These are phyloP conservation scores for Morella rubra DNA, from an alignment of 306 rosid species.

Conservation along the genomic window DNA sequence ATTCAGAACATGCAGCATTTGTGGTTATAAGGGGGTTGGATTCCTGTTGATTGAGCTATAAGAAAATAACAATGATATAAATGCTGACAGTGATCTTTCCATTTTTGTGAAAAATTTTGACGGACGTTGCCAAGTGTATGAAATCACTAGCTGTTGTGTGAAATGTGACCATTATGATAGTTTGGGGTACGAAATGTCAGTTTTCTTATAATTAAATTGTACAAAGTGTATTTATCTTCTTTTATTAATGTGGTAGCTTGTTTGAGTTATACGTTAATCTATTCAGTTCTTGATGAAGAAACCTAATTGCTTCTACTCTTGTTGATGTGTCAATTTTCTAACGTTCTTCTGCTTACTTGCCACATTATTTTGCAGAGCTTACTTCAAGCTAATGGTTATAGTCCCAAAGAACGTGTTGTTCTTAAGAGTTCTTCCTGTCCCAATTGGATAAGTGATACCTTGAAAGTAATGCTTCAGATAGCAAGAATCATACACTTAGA, in stretches of 20 bases:
- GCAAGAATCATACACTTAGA: slow-evolving; percentile 65
- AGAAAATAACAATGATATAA: slow-evolving; percentile 1
- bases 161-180: no score
- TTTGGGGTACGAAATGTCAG: no score
- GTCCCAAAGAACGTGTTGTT: slow-evolving; percentile 49
- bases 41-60: slow-evolving; percentile 24
- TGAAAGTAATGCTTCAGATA: slow-evolving; percentile 57
- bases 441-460: slow-evolving; percentile 37
- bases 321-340: slow-evolving; percentile 25
- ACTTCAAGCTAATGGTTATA: slow-evolving; percentile 56
- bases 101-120: not conserved
- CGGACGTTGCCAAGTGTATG: no score
- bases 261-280: not conserved
- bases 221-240: not conserved
- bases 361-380: slow-evolving; percentile 46
- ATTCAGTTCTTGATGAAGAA: slow-evolving; percentile 6
- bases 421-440: slow-evolving; percentile 36
- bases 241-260: not conserved
- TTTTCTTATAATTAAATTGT: no score
- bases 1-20: not conserved
- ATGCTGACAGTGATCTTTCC: slow-evolving; percentile 2
- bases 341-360: slow-evolving; percentile 10
- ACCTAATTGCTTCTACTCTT: slow-evolving; percentile 4
- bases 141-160: no score
- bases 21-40: not conserved